Evolutionary conservation across 2,329 filamentous ascomycete genomes (phyloP).

Genomic region (Microsporum canis): DNA sequence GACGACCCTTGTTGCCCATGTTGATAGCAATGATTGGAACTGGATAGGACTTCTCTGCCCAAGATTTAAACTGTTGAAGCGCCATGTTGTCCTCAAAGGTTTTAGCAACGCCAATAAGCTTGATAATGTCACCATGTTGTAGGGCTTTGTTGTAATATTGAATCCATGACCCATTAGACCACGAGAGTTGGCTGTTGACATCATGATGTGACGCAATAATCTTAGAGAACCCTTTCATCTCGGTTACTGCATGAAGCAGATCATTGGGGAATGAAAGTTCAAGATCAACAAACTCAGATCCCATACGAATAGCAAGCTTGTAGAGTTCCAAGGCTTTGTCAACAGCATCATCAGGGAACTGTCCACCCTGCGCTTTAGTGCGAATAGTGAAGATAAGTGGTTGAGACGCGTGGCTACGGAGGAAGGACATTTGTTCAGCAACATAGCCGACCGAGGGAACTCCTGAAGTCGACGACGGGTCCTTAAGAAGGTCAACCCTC

Average conservation of each 20-base stretch:
- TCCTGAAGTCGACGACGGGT: slow-evolving; percentile 48
- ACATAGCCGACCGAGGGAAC: slow-evolving; percentile 63
- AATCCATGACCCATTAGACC: slow-evolving; percentile 89
- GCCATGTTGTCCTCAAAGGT: slow-evolving; percentile 76
- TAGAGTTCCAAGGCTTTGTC: slow-evolving; percentile 67
- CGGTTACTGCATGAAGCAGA: slow-evolving; percentile 58
- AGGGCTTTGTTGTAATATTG: slow-evolving; percentile 80
- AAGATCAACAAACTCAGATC: slow-evolving; percentile 84
- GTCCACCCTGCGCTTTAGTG: slow-evolving; percentile 74
- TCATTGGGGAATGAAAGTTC: slow-evolving; percentile 76
- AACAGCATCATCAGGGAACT: slow-evolving; percentile 65
- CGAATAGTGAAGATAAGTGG: slow-evolving; percentile 90
- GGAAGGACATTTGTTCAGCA: slow-evolving; percentile 64
- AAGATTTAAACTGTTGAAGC: slow-evolving; percentile 67
- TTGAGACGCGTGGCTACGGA: slow-evolving; percentile 59
- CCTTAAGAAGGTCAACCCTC: slow-evolving; percentile 77
- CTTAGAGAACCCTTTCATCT: slow-evolving; percentile 59
- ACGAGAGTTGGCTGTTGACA: slow-evolving; percentile 63
- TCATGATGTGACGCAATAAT: slow-evolving; percentile 97
- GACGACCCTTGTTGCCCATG: slow-evolving; percentile 78
- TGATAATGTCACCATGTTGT: slow-evolving; percentile 85
- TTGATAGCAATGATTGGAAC: slow-evolving; percentile 90
- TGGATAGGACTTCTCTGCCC: slow-evolving; percentile 59
- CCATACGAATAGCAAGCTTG: slow-evolving; percentile 64
- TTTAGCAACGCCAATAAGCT: slow-evolving; percentile 74